Evolutionary conservation across 371 early-diverging fungal species (phyloP), one percentile per base, ranked within the genome.

Genomic region (Funneliformis caledonium): DNA sequence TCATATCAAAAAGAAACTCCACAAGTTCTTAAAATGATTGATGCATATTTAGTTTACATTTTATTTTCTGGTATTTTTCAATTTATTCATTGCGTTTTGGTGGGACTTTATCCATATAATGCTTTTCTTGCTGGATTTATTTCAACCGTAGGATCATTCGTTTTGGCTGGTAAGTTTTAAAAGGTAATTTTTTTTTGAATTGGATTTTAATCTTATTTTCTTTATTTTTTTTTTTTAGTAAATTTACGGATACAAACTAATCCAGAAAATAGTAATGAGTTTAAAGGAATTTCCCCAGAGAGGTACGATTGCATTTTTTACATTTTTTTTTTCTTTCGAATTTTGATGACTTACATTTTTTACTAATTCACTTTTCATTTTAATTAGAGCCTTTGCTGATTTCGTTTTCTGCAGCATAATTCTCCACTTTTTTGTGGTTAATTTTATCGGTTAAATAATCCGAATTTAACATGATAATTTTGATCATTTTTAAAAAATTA

Each of bases 61-160:
- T 89, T 97, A 83, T 78, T 92, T 50, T 92, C 95, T 33, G 99
- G 98, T 59, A 87, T 97, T 75, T 83, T 94, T 50, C 98, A 97
- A 87, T 96, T 98, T 82, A 84, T 92, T 19, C 97, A 99, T 84
- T 91, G 94, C 81, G 77, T 91, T 1, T 75, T 96, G 16, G 97
- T 88, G 5, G 97, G 97, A 76, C 94, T 95, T 45, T 97, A 91
- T 84, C 99, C 99, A n/a, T 98, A 96, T 88, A 98, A 98, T 87
- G 95, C 98, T 33, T 98, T 98, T 85, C 86, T 99, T 82, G 94
- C 97, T 12, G 97, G 96, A 22, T 99, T 99, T 87, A 94, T 94
- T 81, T 92, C 94, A 4, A 93, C 95, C 11, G 97, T 98, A 31
- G 97, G 97, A 12, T 89, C 91, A 78, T 99, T 99, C 87, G 95